Base-by-base conservation (phyloP, 768 basidiomycete genomes). In the Leucosporidium scottii region DNA sequence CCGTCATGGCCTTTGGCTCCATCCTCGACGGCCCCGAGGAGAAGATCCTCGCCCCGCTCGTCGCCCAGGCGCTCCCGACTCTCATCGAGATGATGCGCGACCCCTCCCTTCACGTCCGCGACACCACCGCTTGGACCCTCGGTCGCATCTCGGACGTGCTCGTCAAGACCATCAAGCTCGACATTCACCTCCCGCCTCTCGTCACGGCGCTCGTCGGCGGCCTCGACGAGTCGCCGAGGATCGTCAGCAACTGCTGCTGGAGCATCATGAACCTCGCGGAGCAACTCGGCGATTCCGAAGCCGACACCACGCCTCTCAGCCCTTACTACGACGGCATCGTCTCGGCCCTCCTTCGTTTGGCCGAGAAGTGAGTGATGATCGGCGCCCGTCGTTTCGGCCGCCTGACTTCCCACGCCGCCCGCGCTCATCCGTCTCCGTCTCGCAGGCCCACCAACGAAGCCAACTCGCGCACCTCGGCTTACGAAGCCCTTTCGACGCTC, bases 11-110 rank as follows among this genome's bases (percentile, higher is more conserved):
- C 25, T 99, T 98, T 75, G 94, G 94, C 54, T 93, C 91, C 0
- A 98, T 99, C 75, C 84, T 98, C 36, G 94, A 97, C 70, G 96
- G 96, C 2, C 96, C 96, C 4, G 92, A 97, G 76, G 89, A 92
- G 17, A 78, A 80, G 44, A 87, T 92, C 31, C 85, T 99, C 60
- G 87, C 86, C 27, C 91, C 93, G 44, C 86, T 99, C 54, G 93
- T 96, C 70, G 85, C 89, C 71, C 93, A 97, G 78, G 96, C 96
- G 1, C 83, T 99, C 18, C 91, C 91, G 8, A 86, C 93, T 50
- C 83, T 99, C 58, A 92, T 98, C 76, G 86, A 87, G 73, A 94
- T 98, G 91, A 72, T 76, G 59, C 82, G 81, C 57, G 96, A 98
- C 77, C 75, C 82, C 47, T 86, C 93, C 70, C 56, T 84, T 3